Base-by-base conservation (phyloP, 2,329 filamentous ascomycete genomes). In the Apiospora saccharicola region DNA sequence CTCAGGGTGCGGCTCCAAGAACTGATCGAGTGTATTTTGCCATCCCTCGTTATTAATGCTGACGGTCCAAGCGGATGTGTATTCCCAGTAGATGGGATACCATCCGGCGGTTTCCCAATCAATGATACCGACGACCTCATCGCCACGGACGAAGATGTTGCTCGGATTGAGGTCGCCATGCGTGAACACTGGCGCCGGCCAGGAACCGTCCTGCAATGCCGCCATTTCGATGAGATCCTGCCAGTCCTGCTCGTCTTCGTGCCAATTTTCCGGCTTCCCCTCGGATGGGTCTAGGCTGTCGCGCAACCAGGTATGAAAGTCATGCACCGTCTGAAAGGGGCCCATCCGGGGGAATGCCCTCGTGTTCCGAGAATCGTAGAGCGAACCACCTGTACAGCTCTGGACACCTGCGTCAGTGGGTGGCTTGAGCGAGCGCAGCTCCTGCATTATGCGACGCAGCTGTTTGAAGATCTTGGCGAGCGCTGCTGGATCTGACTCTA, bases 251-350 rank as follows among this genome's bases (percentile, higher is more conserved):
- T 43, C 34, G 19, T 43, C 34, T 16, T 67, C 61, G n/a, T n/a
- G 22, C 61, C 61, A 67, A 16, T 67, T 76, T 73, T n/a, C 75
- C 1, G 75, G 67, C 0, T 70, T 71, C 30, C 74, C 70, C 6
- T 81, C 72, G 19, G 77, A 75, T 4, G 74, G 76, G 47, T 74
- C 49, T 30, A 34, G 26, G 22, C n/a, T 76, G 1, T 79, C 70
- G 34, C 80, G 77, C 1, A 84, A 73, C 76, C 78, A 79, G 26
- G 26, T 30, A 71, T 84, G 81, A 46, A 83, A 83, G 12, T 78
- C 79, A 1, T 78, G 75, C 1, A 77, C 76, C 0, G 77, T 77
- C 47, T 73, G 71, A 70, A 83, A 84, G 0, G 82, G 82, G 0
- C 82, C 82, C 51, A 78, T 77, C 2, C 61, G 34, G 4, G 22